Evolutionary conservation across 1,284 basidiomycete species (phyloP).

Genomic region (Rhodotorula mucilaginosa): DNA sequence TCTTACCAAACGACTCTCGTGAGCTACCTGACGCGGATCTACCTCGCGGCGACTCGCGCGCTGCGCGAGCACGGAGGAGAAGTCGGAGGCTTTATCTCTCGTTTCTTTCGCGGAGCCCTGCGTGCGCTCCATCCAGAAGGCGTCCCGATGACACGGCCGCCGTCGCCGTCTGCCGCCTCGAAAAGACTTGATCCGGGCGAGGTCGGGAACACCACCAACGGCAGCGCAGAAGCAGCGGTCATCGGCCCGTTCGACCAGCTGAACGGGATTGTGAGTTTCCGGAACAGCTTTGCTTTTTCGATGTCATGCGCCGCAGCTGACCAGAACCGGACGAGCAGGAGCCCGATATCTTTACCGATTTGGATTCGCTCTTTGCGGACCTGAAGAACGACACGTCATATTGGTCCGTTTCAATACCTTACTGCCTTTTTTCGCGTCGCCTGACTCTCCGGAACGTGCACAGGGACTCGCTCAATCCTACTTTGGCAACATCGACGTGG

Average conservation of each 20-base stretch:
- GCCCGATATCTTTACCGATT: slow-evolving; percentile 8
- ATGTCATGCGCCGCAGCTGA: background rate
- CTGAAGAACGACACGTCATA: slow-evolving; percentile 6
- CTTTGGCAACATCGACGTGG: slow-evolving; percentile 7
- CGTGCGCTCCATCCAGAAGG: slow-evolving; percentile 8
- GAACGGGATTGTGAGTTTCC: background rate
- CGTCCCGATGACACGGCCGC: background rate
- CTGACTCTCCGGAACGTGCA: too few relatives aligned
- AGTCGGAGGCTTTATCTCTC: slow-evolving; percentile 20
- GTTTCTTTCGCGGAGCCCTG: slow-evolving; percentile 24
- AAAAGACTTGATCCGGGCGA: background rate
- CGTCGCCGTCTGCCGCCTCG: background rate
- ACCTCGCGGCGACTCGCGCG: slow-evolving; percentile 11
- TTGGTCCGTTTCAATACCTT: background rate
- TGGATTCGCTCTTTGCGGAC: slow-evolving; percentile 10
- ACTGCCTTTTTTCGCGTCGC: too few relatives aligned
- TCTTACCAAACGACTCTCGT: slow-evolving; percentile 15
- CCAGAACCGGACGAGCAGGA: background rate
- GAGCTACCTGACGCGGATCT: slow-evolving; percentile 19
- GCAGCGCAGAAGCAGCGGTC: background rate
- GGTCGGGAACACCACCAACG: background rate
- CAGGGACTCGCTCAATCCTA: slow-evolving; percentile 13
- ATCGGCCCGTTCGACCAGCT: slow-evolving; percentile 18
- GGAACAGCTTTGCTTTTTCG: too few relatives aligned
- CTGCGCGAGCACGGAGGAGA: slow-evolving; percentile 2